Conservation (phyloP, 495 filamentous ascomycete species). For the Cudoniella acicularis region DNA sequence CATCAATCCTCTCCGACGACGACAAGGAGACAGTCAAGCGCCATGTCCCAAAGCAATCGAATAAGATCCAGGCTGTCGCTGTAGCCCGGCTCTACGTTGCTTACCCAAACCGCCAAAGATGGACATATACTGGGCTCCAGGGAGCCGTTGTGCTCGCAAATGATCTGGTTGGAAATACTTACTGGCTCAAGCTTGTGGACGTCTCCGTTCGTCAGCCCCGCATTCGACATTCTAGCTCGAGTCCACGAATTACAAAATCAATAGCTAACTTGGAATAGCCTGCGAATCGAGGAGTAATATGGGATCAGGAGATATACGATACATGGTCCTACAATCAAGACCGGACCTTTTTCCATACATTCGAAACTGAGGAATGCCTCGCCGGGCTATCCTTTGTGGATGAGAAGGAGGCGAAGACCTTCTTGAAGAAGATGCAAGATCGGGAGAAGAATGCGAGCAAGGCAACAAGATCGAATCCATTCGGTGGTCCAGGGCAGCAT, state of each 20-base stretch:
- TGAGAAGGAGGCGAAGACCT: conserved; percentile 93
- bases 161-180: conserved; percentile 90
- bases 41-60: conserved; percentile 82
- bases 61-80: conserved; percentile 93
- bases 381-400: conserved; percentile 89
- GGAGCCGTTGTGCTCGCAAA: conserved; percentile 92
- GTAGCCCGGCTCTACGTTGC: conserved; percentile 93
- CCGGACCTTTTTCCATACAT: conserved; percentile 93
- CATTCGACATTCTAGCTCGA: not conserved
- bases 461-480: conserved; percentile 71
- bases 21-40: conserved; percentile 93
- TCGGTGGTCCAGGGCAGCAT: conserved; percentile 56
- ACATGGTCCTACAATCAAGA: conserved; percentile 93
- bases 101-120: conserved; percentile 79
- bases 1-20: conserved; percentile 81
- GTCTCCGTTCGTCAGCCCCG: conserved; percentile 66
- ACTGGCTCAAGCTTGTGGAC: conserved; percentile 96
- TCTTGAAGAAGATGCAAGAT: conserved; percentile 92
- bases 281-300: conserved; percentile 82
- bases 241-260: not conserved
- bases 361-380: conserved; percentile 87
- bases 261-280: conserved; percentile 49
- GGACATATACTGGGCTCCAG: conserved; percentile 92
- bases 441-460: conserved; percentile 91
- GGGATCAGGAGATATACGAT: conserved; percentile 98